Evolutionary conservation across 2,329 filamentous ascomycete genomes (phyloP).

Genomic region (Dothideomycetidae sp.): DNA sequence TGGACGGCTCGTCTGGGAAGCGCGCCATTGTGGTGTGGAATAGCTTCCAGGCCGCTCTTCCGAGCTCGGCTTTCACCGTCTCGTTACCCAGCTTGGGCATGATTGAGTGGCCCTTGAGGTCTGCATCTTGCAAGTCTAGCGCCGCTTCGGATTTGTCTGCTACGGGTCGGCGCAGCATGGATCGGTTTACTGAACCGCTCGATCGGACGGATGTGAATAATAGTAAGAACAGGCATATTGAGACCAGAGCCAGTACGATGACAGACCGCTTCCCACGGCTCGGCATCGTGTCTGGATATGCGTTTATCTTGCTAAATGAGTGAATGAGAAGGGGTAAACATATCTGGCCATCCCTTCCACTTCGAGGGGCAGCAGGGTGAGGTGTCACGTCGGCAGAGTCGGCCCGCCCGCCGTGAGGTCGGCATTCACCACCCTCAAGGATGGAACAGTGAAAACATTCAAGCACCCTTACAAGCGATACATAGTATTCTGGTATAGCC

Average conservation of each 20-base stretch:
- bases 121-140: constrained; percentile 17
- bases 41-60: constrained; percentile 51
- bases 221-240: constrained; percentile 6
- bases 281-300: no score
- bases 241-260: constrained; percentile 4
- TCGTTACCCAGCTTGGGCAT: constrained; percentile 72
- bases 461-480: no score
- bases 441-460: no score
- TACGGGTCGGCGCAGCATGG: constrained; percentile 11
- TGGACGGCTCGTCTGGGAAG: constrained; percentile 48
- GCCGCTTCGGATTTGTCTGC: constrained; percentile 13
- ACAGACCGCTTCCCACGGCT: constrained; percentile 3
- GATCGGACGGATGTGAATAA: constrained; percentile 4
- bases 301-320: no score
- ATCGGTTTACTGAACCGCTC: constrained; percentile 1
- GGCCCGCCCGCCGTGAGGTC: no score
- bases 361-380: no score
- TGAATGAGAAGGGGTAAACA: no score
- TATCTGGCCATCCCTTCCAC: no score
- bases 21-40: constrained; percentile 53
- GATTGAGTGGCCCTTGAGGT: constrained; percentile 53
- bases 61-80: constrained; percentile 59
- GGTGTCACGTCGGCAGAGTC: no score
- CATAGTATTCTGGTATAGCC: no score
- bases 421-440: no score